phyloP scores from a whole-genome alignment of 345 rosid genomes.

The Acer saccharum region DNA sequence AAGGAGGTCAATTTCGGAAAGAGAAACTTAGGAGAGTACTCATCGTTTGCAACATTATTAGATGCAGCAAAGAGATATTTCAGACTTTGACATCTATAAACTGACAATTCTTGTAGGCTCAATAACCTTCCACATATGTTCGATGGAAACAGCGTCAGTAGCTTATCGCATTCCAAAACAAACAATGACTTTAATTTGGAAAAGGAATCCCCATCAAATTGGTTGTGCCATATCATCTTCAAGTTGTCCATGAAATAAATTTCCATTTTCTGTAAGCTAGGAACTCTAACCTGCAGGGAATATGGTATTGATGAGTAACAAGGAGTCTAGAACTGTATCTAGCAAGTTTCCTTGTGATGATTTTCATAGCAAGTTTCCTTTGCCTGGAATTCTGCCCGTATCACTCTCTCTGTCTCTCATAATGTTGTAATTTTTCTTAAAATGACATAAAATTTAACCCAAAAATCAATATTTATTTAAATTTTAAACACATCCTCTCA shows the following conservation, averaged over 20 bases:
- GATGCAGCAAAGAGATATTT: slow-evolving; percentile 17
- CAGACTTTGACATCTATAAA: neutral
- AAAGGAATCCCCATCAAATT: slow-evolving; percentile 12
- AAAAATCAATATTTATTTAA: no score
- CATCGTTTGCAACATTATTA: neutral
- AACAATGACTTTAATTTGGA: neutral
- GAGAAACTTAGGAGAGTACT: slow-evolving; percentile 6
- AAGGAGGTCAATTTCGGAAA: slow-evolving; percentile 20
- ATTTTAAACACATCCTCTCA: no score
- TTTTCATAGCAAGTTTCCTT: no score
- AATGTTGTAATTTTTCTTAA: no score
- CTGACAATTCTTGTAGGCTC: neutral
- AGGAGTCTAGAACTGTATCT: neutral
- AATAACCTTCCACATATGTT: slow-evolving; percentile 7
- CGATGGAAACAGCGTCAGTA: slow-evolving; percentile 18
- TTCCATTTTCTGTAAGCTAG: slow-evolving; percentile 9
- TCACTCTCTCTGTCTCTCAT: no score
- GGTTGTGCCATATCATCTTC: slow-evolving; percentile 11
- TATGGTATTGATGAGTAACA: neutral
- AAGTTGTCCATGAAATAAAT: neutral
- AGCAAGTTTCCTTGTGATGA: no score
- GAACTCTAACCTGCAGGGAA: slow-evolving; percentile 22
- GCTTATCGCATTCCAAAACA: neutral
- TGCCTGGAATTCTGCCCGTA: no score
- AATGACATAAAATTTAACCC: no score